These are phyloP conservation scores for Agaricus bisporus DNA, from an alignment of 768 basidiomycete species.

Conservation along the genomic window DNA sequence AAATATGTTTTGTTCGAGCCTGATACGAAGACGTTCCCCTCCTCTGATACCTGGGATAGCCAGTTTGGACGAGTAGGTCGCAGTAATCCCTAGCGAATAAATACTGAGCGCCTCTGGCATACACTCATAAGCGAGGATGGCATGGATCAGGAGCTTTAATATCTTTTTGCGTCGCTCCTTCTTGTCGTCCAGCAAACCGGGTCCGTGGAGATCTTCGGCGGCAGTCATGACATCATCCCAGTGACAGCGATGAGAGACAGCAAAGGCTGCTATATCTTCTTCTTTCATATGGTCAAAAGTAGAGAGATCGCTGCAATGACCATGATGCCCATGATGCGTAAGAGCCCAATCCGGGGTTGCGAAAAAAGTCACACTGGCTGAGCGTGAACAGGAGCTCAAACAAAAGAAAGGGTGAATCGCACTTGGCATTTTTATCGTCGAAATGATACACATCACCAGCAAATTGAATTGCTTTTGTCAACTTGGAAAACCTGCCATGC, in stretches of 20 bases:
- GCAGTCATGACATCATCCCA: constrained; percentile 5
- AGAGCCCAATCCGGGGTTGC: constrained; percentile 44
- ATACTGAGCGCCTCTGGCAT: constrained; percentile 34
- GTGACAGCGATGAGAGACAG: constrained; percentile 15
- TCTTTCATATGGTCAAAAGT: neutral
- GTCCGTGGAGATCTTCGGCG: constrained; percentile 3
- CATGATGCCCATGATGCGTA: constrained; percentile 16
- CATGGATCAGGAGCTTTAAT: constrained; percentile 47
- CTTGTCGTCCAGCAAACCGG: constrained; percentile 30
- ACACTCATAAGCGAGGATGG: constrained; percentile 53
- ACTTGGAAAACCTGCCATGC: constrained; percentile 16
- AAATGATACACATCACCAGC: constrained; percentile 15
- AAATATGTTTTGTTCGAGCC: constrained; percentile 25
- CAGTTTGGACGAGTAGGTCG: constrained; percentile 46
- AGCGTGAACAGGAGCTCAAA: neutral
- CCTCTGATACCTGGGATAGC: constrained; percentile 36
- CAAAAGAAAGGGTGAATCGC: neutral
- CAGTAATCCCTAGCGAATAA: constrained; percentile 40
- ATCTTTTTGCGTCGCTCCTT: constrained; percentile 48
- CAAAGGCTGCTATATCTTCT: constrained; percentile 10
- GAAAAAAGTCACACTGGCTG: constrained; percentile 45
- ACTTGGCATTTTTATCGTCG: constrained; percentile 10
- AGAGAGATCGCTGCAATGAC: constrained; percentile 7
- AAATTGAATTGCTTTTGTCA: constrained; percentile 20
- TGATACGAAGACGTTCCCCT: constrained; percentile 38